Conservation (phyloP, 805 yeast genomes). For the Pichia exigua region DNA sequence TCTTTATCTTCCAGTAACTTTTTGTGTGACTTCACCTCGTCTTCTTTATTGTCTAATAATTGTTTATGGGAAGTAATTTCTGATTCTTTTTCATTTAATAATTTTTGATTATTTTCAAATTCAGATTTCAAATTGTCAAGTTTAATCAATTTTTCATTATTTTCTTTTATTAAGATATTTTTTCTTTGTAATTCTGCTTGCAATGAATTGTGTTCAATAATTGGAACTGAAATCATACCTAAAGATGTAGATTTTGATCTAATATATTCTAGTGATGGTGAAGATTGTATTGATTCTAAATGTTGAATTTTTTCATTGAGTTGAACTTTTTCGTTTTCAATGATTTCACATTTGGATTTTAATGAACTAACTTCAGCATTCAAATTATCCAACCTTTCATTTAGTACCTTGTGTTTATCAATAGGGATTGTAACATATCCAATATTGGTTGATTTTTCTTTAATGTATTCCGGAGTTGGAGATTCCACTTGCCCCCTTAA, state of each 20-base stretch:
- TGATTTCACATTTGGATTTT: not conserved
- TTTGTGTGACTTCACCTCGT: not conserved
- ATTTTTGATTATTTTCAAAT: not conserved
- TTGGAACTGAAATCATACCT: constrained; percentile 16
- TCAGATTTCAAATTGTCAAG: not conserved
- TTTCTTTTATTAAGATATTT: constrained; percentile 3
- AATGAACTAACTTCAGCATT: not conserved
- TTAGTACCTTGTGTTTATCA: constrained; percentile 11
- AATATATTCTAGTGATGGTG: constrained; percentile 25
- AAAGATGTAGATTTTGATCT: constrained; percentile 12
- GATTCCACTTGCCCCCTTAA: not conserved
- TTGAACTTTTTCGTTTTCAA: constrained; percentile 3
- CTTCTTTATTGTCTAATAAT: not conserved
- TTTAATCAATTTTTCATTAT: not conserved
- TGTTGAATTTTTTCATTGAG: constrained; percentile 4
- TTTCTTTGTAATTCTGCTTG: constrained; percentile 6
- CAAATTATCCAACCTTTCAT: not conserved
- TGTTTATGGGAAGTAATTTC: not conserved
- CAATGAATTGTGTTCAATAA: constrained; percentile 11
- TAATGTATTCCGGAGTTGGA: constrained; percentile 20
- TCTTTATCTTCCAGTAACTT: not conserved
- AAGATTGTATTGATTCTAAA: constrained; percentile 2
- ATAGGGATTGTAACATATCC: constrained; percentile 11
- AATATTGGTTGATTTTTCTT: constrained; percentile 9
- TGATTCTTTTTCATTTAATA: not conserved